Evolutionary conservation across 2,329 filamentous ascomycete genomes (phyloP), one percentile per base, ranked within the genome.

Genomic region (Colletotrichum sp.): DNA sequence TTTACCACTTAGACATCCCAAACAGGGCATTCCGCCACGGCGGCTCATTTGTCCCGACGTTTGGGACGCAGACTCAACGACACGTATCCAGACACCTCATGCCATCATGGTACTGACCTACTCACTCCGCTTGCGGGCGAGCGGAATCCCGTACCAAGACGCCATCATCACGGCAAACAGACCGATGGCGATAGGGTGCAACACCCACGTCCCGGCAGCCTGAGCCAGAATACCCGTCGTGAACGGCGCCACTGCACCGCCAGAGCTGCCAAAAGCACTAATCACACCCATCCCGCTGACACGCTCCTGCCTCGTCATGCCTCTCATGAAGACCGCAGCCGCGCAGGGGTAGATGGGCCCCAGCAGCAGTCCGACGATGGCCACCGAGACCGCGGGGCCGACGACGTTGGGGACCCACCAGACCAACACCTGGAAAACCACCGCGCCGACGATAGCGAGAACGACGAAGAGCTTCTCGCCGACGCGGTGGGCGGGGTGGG

Each of bases 341-440:
- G 92, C 91, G 81, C 94, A 96, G 0, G 95, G 94, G 80, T 96
- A 97, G 6, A 97, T 89, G 0, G 95, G 95, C 0, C 95, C 95
- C 1, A 97, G 86, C 34, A 97, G 83, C 9, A 97, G 84, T 14
- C 95, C 95, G 21, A 97, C 89, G 28, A 97, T 85, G 83, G 91
- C 86, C 5, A 94, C 89, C 4, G 92, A 90, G 2, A 94, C 92
- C 21, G 92, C 91, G 78, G 94, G 89, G 16, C 92, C 92, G 36
- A 94, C 86, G n/a, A 96, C 86, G 81, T 95, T 95, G 2, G 94
- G 94, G 30, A 96, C 89, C 36, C 92, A 85, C 95, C 95, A 97
- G 12, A 95, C 92, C 30, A 97, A 86, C n/a, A 96, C 83, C 84
- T 97, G 91, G 77, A 96, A 94, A 0, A 89, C 85, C 5, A 92